These are phyloP conservation scores for Colletotrichum horii DNA, from an alignment of 2,329 filamentous ascomycete genomes.

Conservation along the genomic window DNA sequence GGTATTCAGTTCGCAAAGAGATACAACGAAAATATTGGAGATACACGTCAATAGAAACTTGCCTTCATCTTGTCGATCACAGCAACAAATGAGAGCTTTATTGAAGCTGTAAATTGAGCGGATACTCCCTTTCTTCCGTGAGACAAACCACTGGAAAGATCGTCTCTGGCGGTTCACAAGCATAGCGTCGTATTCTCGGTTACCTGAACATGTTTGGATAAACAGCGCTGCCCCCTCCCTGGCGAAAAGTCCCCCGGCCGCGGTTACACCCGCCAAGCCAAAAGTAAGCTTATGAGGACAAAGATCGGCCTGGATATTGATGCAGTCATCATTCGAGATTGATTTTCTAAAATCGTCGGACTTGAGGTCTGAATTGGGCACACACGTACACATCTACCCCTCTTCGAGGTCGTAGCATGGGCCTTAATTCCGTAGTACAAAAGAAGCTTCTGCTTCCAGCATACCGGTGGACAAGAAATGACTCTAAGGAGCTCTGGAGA, in stretches of 20 bases:
- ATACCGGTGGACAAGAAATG: fast-evolving
- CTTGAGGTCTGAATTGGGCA: neutral
- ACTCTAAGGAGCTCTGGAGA: neutral
- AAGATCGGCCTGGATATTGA: neutral
- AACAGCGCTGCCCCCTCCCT: neutral
- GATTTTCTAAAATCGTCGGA: neutral
- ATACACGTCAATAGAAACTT: too few species aligned
- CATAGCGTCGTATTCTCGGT: neutral
- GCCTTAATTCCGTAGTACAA: neutral
- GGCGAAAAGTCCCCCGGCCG: neutral
- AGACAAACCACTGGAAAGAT: too few species aligned
- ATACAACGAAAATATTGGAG: too few species aligned
- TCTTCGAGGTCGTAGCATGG: neutral
- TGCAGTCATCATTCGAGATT: neutral
- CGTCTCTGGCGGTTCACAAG: too few species aligned
- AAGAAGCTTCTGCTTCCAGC: neutral
- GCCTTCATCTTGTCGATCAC: too few species aligned
- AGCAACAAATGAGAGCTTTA: too few species aligned
- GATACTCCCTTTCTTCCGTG: too few species aligned
- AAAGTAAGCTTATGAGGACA: neutral
- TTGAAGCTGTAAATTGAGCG: too few species aligned
- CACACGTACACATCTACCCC: neutral
- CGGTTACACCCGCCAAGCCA: neutral
- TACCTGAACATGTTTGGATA: neutral
- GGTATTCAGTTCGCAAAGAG: too few species aligned